phyloP scores from a whole-genome alignment of 2,329 filamentous ascomycete genomes.

The Fusarium secorum region DNA sequence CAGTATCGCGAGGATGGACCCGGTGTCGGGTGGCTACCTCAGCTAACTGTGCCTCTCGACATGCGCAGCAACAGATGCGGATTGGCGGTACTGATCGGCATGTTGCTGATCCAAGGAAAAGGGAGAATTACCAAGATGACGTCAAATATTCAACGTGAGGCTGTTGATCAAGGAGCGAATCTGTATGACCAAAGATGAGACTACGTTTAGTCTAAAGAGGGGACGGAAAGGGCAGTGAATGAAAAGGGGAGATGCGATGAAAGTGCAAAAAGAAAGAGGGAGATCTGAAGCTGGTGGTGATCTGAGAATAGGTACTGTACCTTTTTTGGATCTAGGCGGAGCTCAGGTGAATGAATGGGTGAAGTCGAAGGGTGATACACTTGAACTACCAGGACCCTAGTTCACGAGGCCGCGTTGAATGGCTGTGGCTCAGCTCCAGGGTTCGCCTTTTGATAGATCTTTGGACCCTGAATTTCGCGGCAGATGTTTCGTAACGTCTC shows the following conservation, averaged over 20 bases:
- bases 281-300: not conserved
- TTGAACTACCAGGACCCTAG: constrained; percentile 24
- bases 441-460: too few species aligned
- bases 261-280: not conserved
- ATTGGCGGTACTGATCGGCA: constrained; percentile 20
- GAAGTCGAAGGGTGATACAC: constrained; percentile 18
- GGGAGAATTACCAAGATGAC: constrained; percentile 39
- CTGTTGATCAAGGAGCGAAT: not conserved
- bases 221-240: not conserved
- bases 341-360: constrained; percentile 27
- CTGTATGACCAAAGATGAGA: constrained; percentile 3
- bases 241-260: not conserved
- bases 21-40: not conserved
- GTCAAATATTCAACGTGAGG: constrained; percentile 32
- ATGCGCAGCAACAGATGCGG: constrained; percentile 11
- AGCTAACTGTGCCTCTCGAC: constrained; percentile 4
- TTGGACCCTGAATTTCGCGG: constrained; percentile 8
- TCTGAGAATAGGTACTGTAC: constrained; percentile 10
- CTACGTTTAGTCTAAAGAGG: constrained; percentile 5
- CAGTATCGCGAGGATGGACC: constrained; percentile 1
- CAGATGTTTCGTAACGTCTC: not conserved
- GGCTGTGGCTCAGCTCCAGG: constrained; percentile 41
- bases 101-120: constrained; percentile 25
- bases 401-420: constrained; percentile 34
- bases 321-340: constrained; percentile 9